These are phyloP conservation scores for Penicillium griseofulvum DNA, from an alignment of 2,329 filamentous ascomycete species.

Conservation along the genomic window DNA sequence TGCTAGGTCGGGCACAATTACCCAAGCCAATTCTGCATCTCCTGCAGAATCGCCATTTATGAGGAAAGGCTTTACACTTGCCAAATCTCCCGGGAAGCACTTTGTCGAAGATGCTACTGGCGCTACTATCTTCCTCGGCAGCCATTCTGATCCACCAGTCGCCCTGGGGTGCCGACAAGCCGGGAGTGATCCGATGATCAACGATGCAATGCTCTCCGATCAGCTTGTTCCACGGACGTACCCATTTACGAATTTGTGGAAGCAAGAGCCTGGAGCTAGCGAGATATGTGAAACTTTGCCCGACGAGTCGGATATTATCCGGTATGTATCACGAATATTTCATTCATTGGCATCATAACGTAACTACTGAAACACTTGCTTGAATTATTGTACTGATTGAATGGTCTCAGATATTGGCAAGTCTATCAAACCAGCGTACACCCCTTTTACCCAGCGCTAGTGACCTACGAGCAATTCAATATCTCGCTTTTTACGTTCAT, in stretches of 20 bases:
- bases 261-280: conserved; percentile 11
- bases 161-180: conserved; percentile 13
- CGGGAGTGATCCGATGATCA: neutral
- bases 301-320: conserved; percentile 24
- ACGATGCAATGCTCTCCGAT: conserved; percentile 9
- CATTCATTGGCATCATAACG: neutral
- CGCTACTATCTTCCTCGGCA: conserved; percentile 23
- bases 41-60: too few species aligned
- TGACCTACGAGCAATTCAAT: neutral
- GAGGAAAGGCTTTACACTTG: neutral
- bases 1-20: neutral
- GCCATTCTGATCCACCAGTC: conserved; percentile 20
- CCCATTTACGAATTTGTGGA: conserved; percentile 26
- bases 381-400: neutral
- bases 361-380: too few species aligned
- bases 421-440: conserved; percentile 18
- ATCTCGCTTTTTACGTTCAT: conserved; percentile 13
- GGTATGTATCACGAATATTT: conserved; percentile 5
- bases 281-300: conserved; percentile 24
- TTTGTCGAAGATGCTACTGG: conserved; percentile 25
- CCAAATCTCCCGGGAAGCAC: conserved; percentile 16
- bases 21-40: neutral
- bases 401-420: conserved; percentile 19
- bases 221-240: conserved; percentile 22
- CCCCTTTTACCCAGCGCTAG: conserved; percentile 21